Base-by-base conservation (phyloP, 129 eudicot genomes). In the Helichrysum umbraculigerum region DNA sequence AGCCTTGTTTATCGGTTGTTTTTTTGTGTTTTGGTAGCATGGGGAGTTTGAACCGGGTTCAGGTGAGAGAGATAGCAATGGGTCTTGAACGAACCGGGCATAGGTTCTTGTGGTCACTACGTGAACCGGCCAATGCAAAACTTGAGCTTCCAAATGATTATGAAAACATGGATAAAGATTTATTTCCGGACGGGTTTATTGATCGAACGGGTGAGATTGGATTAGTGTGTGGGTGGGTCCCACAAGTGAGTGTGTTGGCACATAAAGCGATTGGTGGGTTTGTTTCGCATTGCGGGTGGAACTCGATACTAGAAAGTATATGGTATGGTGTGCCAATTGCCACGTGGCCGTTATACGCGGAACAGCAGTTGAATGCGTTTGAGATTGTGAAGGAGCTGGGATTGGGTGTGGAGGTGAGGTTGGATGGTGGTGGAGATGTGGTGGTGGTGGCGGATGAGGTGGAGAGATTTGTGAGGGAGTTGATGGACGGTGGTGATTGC, bases 21-120 rank as follows among this genome's bases (percentile, higher is more conserved):
- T 84, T 71, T 54, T 67, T 84, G 25, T 84, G 88, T 75, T 84
- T 84, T 71, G 88, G 85, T 4, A 84, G 85, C 60, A 21, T 34
- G 65, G 85, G 85, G 22, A 50, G 52, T 21, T 76, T 84, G 58
- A 33, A 41, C 20, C 30, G 3, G 41, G 34, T 22, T 7, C 88
- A 84, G n/a, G 28, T 80, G 15, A 65, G 30, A 37, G 64, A 80
- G 29, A 63, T 84, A 6, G 85, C 85, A 5, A 42, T 9, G 0
- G 88, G 76, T 2, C 73, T 84, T 1, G 82, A 76, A 56, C 12
- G 35, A 22, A 63, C 68, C 34, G 85, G 79, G 6, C 21, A 65
- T 6, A 62, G 85, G 34, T 84, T 84, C 56, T 74, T 84, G 29
- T 84, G 88, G 88, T 61, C 85, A 0, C 30, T 84, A 3, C 73